Percentiles rank a stretch among this genome's conserved stretches.
Conservation (phyloP, 1,284 basidiomycete species). For the Coniophora puteana region DNA sequence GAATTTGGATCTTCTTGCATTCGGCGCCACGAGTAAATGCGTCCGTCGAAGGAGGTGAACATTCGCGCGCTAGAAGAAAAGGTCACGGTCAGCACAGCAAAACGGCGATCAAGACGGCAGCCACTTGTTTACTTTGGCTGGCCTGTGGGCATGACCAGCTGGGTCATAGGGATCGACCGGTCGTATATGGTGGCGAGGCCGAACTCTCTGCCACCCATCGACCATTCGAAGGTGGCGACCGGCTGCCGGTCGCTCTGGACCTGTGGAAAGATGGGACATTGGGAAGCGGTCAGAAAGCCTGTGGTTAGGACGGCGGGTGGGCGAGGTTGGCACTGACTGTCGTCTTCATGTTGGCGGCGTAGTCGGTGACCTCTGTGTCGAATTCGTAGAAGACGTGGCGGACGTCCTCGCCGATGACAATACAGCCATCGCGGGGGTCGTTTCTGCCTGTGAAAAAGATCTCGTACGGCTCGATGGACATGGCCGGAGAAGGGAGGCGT, state of each 20-base stretch:
- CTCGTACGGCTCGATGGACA: conserved; percentile 40
- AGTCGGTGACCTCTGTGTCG: conserved; percentile 42
- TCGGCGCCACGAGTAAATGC: conserved; percentile 60
- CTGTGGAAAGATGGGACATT: conserved; percentile 21
- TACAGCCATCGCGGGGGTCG: conserved; percentile 59
- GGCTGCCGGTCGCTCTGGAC: conserved; percentile 47
- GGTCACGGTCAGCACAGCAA: conserved; percentile 8
- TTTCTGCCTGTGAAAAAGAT: conserved; percentile 68
- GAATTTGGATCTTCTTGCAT: conserved; percentile 38
- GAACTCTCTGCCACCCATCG: conserved; percentile 44
- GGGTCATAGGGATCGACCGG: conserved; percentile 56
- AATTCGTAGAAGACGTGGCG: conserved; percentile 62
- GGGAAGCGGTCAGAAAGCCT: conserved; percentile 6
- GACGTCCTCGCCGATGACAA: conserved; percentile 62
- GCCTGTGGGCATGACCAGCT: conserved; percentile 53
- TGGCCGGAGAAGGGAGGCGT: conserved; percentile 9
- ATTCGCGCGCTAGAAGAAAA: conserved; percentile 46
- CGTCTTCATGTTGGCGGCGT: conserved; percentile 41
- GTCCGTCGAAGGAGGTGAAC: conserved; percentile 51
- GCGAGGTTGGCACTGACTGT: conserved; percentile 37
- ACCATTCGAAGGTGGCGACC: conserved; percentile 65
- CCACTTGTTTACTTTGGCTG: conserved; percentile 35
- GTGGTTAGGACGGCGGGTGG: conserved; percentile 3
- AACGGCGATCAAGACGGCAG: neutral
- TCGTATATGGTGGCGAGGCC: conserved; percentile 54